A percentile compares a stretch with the other conserved stretches of the same genome.
These are phyloP conservation scores for Knoxia roxburghii DNA, from an alignment of 257 asterid species.

Conservation along the genomic window DNA sequence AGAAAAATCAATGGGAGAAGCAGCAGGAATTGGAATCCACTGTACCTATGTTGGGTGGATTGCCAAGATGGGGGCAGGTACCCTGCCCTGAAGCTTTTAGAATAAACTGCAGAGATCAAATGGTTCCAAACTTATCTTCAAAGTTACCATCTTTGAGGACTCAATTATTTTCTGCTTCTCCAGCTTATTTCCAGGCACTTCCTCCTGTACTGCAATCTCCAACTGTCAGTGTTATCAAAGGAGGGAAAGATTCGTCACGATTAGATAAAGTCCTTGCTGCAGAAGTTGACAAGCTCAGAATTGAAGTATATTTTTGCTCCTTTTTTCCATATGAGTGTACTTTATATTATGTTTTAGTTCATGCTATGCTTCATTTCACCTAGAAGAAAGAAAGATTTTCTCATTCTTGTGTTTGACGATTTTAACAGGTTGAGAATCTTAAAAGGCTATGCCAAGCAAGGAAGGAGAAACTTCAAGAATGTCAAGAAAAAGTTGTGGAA, in stretches of 20 bases:
- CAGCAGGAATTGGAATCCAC: slow-evolving; percentile 14
- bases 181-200: slow-evolving; percentile 18
- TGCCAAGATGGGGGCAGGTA: slow-evolving; percentile 47
- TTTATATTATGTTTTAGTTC: neutral
- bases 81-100: slow-evolving; percentile 34
- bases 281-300: slow-evolving; percentile 34
- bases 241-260: slow-evolving; percentile 16
- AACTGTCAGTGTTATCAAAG: slow-evolving; percentile 9
- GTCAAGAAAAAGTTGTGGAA: slow-evolving; percentile 31
- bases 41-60: slow-evolving; percentile 16
- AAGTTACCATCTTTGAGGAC: slow-evolving; percentile 13
- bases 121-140: slow-evolving; percentile 10
- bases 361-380: neutral
- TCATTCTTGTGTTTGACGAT: neutral
- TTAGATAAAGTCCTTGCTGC: slow-evolving; percentile 24
- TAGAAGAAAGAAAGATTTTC: neutral
- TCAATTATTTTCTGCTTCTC: slow-evolving; percentile 14
- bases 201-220: slow-evolving; percentile 10
- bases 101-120: slow-evolving; percentile 12
- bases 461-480: slow-evolving; percentile 37
- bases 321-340: neutral
- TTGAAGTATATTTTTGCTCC: slow-evolving; percentile 29
- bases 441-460: slow-evolving; percentile 30
- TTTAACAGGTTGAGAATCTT: slow-evolving; percentile 33
- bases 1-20: slow-evolving; percentile 18